Evolutionary conservation across 305 asterid genomes (phyloP).

Genomic region (Fraxinus dipetala): DNA sequence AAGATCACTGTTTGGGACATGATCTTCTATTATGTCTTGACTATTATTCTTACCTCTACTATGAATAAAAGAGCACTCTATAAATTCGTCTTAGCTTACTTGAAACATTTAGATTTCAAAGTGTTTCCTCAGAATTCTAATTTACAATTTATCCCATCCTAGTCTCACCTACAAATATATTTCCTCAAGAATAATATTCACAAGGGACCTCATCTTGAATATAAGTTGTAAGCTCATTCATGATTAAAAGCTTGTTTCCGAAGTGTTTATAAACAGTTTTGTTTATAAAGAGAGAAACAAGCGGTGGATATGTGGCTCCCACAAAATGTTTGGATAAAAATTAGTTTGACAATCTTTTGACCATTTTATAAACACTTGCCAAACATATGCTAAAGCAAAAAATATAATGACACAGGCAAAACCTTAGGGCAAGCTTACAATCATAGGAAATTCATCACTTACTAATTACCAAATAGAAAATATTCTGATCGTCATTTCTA

Average conservation of each 20-base stretch:
- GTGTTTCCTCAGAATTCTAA: neutral
- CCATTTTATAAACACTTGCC: neutral
- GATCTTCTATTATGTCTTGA: neutral
- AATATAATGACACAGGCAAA: neutral
- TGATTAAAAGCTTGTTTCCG: neutral
- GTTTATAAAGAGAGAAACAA: neutral
- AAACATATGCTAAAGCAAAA: neutral
- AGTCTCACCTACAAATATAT: neutral
- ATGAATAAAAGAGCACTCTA: neutral
- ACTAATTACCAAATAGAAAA: neutral
- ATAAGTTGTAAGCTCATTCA: neutral
- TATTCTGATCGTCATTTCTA: neutral
- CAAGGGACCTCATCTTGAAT: neutral
- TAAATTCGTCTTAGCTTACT: neutral
- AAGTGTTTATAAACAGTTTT: neutral
- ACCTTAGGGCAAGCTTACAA: neutral
- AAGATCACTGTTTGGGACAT: neutral
- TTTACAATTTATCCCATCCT: neutral
- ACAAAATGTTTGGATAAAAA: neutral
- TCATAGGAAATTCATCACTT: neutral
- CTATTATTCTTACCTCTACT: neutral
- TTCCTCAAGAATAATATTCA: neutral
- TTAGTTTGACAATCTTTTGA: neutral
- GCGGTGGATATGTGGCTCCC: neutral
- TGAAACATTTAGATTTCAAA: neutral